Base-by-base conservation (phyloP, 2,329 filamentous ascomycete species). In the Calonectria fujianensis region DNA sequence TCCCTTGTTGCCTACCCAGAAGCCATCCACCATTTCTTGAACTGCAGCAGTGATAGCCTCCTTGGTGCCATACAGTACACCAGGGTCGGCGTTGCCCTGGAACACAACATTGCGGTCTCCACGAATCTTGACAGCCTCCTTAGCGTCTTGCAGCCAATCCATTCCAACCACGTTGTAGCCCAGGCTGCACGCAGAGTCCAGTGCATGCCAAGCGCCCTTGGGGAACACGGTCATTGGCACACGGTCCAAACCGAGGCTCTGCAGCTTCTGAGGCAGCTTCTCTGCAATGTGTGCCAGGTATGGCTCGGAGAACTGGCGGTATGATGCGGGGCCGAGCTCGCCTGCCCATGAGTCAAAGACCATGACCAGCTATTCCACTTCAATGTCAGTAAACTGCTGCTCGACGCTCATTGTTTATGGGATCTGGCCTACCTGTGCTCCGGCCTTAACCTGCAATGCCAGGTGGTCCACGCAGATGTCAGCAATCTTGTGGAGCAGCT, bases 261-360 rank as follows among this genome's bases (percentile, higher is more conserved):
- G 88, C 72, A 98, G 87, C 75, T 92, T 93, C 80, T 88, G 89
- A 1, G 96, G 96, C 4, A 99, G 90, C 79, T 96, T 91, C 79
- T 94, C 89, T 14, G 96, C 93, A 79, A 99, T 98, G 83, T 96
- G 93, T 54, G 91, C 91, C 69, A 99, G 90, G 83, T 96, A 98
- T 1, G 97, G 97, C 78, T 97, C 91, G 2, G 95, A 93, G 84
- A 98, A 97, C 71, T 93, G 89, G 82, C 93, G 93, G 88, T 98
- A 99, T 0, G 94, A 92, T 9, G 91, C 86, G 1, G 97, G 96
- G 11, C 94, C 96, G 59, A 99, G 90, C 87, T 99, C 97, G 52
- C 96, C 96, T 2, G 97, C 97, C 96, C 97, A 99, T 0, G 96
- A 98, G 84, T 99, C 97, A 82, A 99, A 99, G 16, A 99, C 95